Evolutionary conservation across 805 yeast genomes (phyloP).

Genomic region (Saccharomycopsis babjevae): DNA sequence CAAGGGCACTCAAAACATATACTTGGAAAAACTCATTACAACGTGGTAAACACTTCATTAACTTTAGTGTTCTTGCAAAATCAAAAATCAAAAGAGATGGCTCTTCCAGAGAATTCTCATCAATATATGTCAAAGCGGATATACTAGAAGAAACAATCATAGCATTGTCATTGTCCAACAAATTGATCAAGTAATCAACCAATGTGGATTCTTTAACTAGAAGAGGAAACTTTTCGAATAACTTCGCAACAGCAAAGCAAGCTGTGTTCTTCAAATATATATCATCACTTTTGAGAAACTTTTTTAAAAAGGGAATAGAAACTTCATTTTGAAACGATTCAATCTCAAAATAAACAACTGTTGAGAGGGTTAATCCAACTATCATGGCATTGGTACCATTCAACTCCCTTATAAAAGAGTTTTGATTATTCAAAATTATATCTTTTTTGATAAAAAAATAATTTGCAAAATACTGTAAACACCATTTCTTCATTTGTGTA

Average conservation of each 20-base stretch:
- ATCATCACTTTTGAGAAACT: conserved; percentile 36
- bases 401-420: conserved; percentile 44
- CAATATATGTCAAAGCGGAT: conserved; percentile 53
- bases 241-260: conserved; percentile 55
- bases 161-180: conserved; percentile 47
- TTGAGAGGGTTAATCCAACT: conserved; percentile 51
- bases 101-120: conserved; percentile 35
- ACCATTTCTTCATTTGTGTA: conserved; percentile 58
- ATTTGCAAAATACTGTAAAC: conserved; percentile 53
- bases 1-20: conserved; percentile 50
- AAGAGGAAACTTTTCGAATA: conserved; percentile 46
- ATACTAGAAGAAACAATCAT: conserved; percentile 63
- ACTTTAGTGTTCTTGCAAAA: conserved; percentile 33
- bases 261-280: conserved; percentile 61
- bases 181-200: conserved; percentile 38
- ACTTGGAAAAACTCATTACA: conserved; percentile 66
- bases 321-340: conserved; percentile 35
- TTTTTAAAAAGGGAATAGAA: conserved; percentile 24
- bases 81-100: conserved; percentile 45
- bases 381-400: conserved; percentile 27
- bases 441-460: conserved; percentile 52
- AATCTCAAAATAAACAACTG: conserved; percentile 49
- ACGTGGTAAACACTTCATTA: conserved; percentile 28
- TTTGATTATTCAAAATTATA: conserved; percentile 45
- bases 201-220: conserved; percentile 35